A percentile compares a stretch with the other conserved stretches of the same genome.
phyloP scores from a whole-genome alignment of 2,329 filamentous ascomycete species.

The Calonectria naviculata region DNA sequence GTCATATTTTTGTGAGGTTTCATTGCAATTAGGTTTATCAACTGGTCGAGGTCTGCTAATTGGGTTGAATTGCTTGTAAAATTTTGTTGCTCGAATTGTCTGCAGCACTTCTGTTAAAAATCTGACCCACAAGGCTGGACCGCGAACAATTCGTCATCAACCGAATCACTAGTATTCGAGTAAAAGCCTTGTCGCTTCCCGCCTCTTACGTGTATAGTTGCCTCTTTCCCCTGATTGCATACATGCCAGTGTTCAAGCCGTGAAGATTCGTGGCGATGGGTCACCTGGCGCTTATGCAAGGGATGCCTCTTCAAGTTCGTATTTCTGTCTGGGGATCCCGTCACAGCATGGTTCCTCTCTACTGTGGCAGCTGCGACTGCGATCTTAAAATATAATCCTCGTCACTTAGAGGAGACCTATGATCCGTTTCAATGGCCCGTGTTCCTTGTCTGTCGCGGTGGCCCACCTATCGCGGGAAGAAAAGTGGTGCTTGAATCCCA shows the following conservation, averaged over 20 bases:
- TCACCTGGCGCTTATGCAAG: not conserved
- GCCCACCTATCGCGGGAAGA: not conserved
- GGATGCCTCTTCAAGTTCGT: not conserved
- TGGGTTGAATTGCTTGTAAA: not conserved
- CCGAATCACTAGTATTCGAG: not conserved
- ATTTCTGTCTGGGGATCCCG: not conserved
- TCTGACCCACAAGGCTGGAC: not conserved
- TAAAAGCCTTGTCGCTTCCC: not conserved
- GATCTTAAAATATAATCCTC: conserved; percentile 2
- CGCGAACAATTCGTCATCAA: not conserved
- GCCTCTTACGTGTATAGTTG: not conserved
- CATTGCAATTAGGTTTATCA: not conserved
- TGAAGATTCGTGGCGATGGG: not conserved
- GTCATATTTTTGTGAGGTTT: not conserved
- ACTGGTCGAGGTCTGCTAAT: too few species aligned
- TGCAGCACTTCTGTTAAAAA: not conserved
- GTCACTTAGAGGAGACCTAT: not conserved
- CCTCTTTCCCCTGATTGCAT: not conserved
- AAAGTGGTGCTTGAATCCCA: conserved; percentile 6
- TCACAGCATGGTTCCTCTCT: not conserved
- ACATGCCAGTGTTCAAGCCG: not conserved
- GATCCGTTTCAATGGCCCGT: not conserved
- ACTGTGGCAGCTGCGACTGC: not conserved
- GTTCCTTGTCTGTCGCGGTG: not conserved
- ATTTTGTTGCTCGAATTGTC: not conserved